Evolutionary conservation across 202 grass and related monocot genomes (phyloP).

Genomic region (Setaria viridis): DNA sequence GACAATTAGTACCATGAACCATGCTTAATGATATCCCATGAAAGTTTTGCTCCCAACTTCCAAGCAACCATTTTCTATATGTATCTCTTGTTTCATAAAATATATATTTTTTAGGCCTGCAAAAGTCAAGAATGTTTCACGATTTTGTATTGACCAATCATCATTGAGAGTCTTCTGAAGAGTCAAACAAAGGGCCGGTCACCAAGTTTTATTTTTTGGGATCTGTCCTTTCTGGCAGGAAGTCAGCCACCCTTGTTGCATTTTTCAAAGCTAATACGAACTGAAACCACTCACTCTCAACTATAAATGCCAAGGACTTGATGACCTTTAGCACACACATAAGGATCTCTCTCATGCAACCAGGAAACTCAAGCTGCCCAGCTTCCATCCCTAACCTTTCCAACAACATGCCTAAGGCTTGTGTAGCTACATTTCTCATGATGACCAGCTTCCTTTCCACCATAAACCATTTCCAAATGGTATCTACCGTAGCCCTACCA

Average conservation of each 20-base stretch:
- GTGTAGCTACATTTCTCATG: not conserved
- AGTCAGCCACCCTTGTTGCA: conserved; percentile 3
- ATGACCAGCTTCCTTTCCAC: conserved; percentile 3
- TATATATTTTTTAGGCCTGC: not conserved
- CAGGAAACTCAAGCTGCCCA: conserved; percentile 13
- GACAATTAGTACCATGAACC: conserved; percentile 16
- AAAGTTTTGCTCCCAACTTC: not conserved
- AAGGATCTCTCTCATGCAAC: conserved; percentile 10
- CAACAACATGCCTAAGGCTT: conserved; percentile 1
- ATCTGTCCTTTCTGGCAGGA: not conserved
- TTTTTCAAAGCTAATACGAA: not conserved
- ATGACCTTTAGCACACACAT: not conserved
- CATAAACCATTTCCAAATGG: not conserved
- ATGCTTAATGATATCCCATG: not conserved
- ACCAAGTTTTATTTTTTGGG: not conserved
- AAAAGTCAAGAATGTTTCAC: not conserved
- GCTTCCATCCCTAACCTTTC: not conserved
- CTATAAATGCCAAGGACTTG: not conserved
- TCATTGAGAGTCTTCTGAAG: not conserved
- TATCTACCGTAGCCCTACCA: not conserved
- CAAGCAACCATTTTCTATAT: not conserved
- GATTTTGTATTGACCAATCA: conserved; percentile 21
- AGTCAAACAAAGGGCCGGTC: not conserved
- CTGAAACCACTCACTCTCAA: not conserved
- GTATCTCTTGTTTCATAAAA: not conserved